Evolutionary conservation across 345 rosid genomes (phyloP).

Genomic region (Eucalyptus globulus): DNA sequence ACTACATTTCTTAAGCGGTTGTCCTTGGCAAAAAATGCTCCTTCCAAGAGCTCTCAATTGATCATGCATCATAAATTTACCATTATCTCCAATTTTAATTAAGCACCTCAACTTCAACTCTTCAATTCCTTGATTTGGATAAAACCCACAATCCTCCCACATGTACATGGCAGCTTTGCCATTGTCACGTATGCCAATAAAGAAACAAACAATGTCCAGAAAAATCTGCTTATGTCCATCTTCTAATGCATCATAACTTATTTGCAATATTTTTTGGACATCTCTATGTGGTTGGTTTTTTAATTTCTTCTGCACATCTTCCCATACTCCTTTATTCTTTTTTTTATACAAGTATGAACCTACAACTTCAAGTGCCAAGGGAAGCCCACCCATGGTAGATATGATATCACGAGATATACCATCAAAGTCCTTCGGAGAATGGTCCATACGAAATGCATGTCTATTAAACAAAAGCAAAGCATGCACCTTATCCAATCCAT

Average conservation of each 20-base stretch:
- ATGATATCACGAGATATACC: too few relatives aligned
- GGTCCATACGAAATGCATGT: background rate
- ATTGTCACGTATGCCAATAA: rapidly evolving
- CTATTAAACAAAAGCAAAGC: background rate
- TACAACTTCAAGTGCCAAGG: rapidly evolving
- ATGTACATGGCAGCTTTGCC: too few relatives aligned
- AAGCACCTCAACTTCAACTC: too few relatives aligned
- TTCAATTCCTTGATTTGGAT: too few relatives aligned
- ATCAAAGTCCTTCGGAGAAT: rapidly evolving
- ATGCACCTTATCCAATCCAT: background rate
- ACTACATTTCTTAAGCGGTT: too few relatives aligned
- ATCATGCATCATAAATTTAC: too few relatives aligned
- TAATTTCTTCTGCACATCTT: background rate
- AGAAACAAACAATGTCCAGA: background rate
- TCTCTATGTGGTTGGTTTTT: background rate
- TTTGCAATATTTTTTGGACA: background rate
- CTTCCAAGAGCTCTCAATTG: too few relatives aligned
- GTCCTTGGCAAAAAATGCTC: too few relatives aligned
- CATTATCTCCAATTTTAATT: too few relatives aligned
- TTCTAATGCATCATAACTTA: background rate
- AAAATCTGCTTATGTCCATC: background rate
- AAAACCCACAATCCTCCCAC: too few relatives aligned
- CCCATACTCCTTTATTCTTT: background rate
- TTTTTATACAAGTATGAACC: too few relatives aligned
- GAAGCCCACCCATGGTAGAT: too few relatives aligned